These are phyloP conservation scores for Penicillium chermesinum DNA, from an alignment of 495 filamentous ascomycete genomes.

Conservation along the genomic window DNA sequence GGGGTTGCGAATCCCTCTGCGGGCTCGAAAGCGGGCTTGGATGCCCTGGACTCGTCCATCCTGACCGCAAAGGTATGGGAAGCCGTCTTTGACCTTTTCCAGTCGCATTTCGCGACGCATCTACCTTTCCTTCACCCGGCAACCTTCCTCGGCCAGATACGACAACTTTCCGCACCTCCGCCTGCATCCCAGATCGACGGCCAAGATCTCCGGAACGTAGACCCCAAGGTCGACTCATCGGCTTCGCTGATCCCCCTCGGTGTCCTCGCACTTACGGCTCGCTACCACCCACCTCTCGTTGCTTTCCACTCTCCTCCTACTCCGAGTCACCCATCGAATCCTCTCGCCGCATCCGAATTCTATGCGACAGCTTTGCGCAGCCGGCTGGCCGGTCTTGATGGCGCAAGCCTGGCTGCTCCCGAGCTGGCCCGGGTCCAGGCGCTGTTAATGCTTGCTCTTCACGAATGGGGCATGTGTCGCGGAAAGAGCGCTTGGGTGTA, in stretches of 20 bases:
- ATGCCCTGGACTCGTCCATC: conserved; percentile 45
- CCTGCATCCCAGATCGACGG: conserved; percentile 16
- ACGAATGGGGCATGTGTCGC: conserved; percentile 79
- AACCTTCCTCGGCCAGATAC: conserved; percentile 59
- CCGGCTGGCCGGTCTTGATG: conserved; percentile 52
- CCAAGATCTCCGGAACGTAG: conserved; percentile 24
- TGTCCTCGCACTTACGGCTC: conserved; percentile 72
- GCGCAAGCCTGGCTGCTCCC: conserved; percentile 49
- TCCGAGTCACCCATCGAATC: conserved; percentile 47
- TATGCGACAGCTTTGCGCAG: conserved; percentile 68
- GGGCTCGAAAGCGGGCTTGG: conserved; percentile 30
- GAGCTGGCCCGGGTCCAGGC: conserved; percentile 70
- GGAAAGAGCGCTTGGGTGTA: conserved; percentile 75
- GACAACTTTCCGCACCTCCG: conserved; percentile 37
- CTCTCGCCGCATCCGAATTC: conserved; percentile 67
- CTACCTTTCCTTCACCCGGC: conserved; percentile 79
- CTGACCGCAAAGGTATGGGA: conserved; percentile 67
- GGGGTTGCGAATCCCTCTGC: conserved; percentile 30
- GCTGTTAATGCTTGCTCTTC: conserved; percentile 74
- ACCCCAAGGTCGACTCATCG: conserved; percentile 42
- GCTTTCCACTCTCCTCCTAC: conserved; percentile 55
- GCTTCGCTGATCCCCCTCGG: conserved; percentile 66
- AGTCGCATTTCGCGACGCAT: conserved; percentile 75
- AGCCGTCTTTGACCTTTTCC: conserved; percentile 70
- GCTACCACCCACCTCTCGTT: conserved; percentile 67